A percentile compares a stretch with the other conserved stretches of the same genome.
Conservation (phyloP, 352 stramenopile species). For the Pythium aquatile region DNA sequence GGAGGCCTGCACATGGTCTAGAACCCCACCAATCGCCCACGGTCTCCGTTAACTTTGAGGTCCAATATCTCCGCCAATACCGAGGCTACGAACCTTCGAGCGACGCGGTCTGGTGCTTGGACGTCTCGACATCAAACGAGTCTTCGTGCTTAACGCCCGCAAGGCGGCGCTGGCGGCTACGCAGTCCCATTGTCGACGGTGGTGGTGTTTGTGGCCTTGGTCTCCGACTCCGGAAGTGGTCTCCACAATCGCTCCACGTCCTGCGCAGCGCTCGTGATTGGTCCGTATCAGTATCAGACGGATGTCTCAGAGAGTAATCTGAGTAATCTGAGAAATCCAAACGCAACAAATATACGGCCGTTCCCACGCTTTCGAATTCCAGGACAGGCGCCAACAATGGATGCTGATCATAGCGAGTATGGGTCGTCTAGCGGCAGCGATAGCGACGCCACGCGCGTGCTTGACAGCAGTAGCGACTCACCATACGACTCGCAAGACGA, state of each 20-base stretch:
- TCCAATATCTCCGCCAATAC: not conserved
- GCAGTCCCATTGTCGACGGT: slow-evolving; percentile 37
- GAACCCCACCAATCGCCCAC: not conserved
- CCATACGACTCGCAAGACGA: slow-evolving; percentile 4
- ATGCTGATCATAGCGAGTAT: slow-evolving; percentile 1
- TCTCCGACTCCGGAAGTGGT: slow-evolving; percentile 6
- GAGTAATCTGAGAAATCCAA: slow-evolving; percentile 3
- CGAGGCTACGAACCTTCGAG: slow-evolving; percentile 27
- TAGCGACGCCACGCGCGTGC: slow-evolving; percentile 13
- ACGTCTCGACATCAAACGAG: slow-evolving; percentile 43
- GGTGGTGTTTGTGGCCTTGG: not conserved
- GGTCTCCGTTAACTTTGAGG: not conserved
- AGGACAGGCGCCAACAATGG: slow-evolving; percentile 11
- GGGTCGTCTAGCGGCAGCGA: slow-evolving; percentile 13
- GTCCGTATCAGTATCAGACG: not conserved
- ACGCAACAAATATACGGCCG: slow-evolving; percentile 10
- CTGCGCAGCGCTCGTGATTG: not conserved
- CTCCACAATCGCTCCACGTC: not conserved
- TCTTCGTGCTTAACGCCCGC: slow-evolving; percentile 35
- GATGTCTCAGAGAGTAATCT: slow-evolving; percentile 5
- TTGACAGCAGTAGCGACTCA: slow-evolving; percentile 7
- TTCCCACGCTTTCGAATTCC: not conserved
- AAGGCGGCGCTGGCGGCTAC: slow-evolving; percentile 45
- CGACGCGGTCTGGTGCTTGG: slow-evolving; percentile 31
- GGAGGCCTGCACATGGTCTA: slow-evolving; percentile 49